phyloP scores from a whole-genome alignment of 495 filamentous ascomycete genomes.

The Penicillium fimorum region DNA sequence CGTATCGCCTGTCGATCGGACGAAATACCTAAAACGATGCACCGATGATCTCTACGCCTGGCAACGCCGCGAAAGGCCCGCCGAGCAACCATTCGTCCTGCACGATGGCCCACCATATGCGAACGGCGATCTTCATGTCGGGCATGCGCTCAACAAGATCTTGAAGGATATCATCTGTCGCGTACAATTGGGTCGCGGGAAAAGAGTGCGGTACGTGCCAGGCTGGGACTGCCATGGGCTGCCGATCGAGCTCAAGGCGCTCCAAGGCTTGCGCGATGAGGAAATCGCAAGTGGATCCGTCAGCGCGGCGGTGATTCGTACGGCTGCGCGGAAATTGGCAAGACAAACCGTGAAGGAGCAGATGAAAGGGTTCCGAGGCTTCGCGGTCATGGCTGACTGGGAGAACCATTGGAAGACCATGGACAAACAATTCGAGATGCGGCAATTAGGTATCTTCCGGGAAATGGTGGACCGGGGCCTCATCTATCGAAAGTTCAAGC shows the following conservation, averaged over 20 bases:
- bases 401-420: conserved; percentile 88
- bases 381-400: conserved; percentile 95
- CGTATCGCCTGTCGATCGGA: conserved; percentile 47
- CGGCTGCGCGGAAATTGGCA: conserved; percentile 73
- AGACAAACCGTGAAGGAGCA: conserved; percentile 71
- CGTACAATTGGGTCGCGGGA: conserved; percentile 73
- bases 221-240: conserved; percentile 99
- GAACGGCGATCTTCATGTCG: conserved; percentile 90
- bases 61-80: conserved; percentile 66
- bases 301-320: conserved; percentile 53
- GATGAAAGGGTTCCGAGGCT: conserved; percentile 76
- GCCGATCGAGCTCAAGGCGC: conserved; percentile 96
- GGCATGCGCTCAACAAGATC: conserved; percentile 98
- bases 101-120: conserved; percentile 98
- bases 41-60: conserved; percentile 87
- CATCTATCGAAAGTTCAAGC: conserved; percentile 85
- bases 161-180: conserved; percentile 91
- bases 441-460: conserved; percentile 80
- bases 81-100: conserved; percentile 66
- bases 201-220: conserved; percentile 79
- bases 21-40: conserved; percentile 70
- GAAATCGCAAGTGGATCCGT: conserved; percentile 23
- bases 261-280: conserved; percentile 54
- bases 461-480: conserved; percentile 81
- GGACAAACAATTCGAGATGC: conserved; percentile 82